Evolutionary conservation across 306 rosid genomes (phyloP).

Genomic region (Cucumis cinereus): DNA sequence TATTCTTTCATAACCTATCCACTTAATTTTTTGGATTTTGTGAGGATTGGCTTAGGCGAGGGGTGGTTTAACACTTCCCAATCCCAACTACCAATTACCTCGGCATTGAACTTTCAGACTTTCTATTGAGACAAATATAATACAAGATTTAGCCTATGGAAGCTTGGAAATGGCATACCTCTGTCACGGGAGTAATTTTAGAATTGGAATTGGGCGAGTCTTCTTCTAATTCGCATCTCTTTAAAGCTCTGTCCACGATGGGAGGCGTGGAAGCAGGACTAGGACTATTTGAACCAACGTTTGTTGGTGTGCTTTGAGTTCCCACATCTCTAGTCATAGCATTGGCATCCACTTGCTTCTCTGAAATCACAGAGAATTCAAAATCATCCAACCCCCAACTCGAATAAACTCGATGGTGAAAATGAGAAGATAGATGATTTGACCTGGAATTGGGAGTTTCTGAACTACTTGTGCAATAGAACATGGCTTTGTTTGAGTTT

Average conservation of each 20-base stretch:
- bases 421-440: neutral
- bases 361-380: conserved; percentile 20
- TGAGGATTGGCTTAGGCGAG: neutral
- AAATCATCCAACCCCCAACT: neutral
- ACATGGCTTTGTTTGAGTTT: conserved; percentile 33
- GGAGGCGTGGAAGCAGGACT: conserved; percentile 58
- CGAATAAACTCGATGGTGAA: neutral
- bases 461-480: conserved; percentile 30
- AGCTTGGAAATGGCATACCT: conserved; percentile 28
- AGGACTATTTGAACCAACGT: conserved; percentile 44
- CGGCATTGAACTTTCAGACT: neutral
- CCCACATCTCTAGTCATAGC: conserved; percentile 66
- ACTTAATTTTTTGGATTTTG: neutral
- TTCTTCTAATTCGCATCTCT: conserved; percentile 24
- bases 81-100: neutral
- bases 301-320: conserved; percentile 61
- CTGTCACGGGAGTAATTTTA: conserved; percentile 26
- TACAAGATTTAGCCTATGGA: neutral
- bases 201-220: conserved; percentile 40
- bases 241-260: conserved; percentile 34
- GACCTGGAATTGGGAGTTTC: conserved; percentile 57
- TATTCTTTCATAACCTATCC: neutral
- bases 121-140: neutral
- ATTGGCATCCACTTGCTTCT: conserved; percentile 37
- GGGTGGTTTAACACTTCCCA: neutral